phyloP scores from a whole-genome alignment of 140 eudicot genomes.

The Ambrosia hybrid region DNA sequence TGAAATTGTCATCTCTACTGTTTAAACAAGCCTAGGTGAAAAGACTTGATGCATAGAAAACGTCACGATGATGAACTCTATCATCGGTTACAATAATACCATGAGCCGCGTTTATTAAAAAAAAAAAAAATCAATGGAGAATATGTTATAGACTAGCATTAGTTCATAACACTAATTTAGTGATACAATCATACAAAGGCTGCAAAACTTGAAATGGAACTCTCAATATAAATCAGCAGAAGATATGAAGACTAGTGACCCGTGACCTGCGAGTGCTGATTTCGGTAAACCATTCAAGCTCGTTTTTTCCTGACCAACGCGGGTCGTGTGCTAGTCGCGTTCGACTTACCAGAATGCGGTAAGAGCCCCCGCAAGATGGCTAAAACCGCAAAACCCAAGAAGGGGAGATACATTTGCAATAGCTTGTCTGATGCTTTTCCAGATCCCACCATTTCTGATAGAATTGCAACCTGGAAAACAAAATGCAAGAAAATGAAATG shows the following conservation, averaged over 20 bases:
- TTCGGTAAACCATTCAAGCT: constrained; percentile 42
- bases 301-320: constrained; percentile 59
- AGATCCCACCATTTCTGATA: constrained; percentile 58
- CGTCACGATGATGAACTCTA: no score
- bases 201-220: constrained; percentile 3
- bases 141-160: constrained; percentile 4
- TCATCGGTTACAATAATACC: no score
- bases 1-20: no score
- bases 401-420: constrained; percentile 54
- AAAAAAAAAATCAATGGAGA: neutral
- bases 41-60: no score
- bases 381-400: constrained; percentile 63
- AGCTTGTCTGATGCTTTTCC: constrained; percentile 72
- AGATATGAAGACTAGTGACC: neutral
- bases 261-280: neutral
- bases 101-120: no score
- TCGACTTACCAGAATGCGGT: constrained; percentile 41
- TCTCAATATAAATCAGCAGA: neutral
- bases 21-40: no score
- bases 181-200: constrained; percentile 12
- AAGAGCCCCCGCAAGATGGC: constrained; percentile 73
- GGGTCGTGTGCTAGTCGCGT: constrained; percentile 36
- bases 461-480: constrained; percentile 54
- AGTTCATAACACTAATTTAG: constrained; percentile 11
- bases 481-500: constrained; percentile 12